phyloP scores from a whole-genome alignment of 768 basidiomycete genomes.

The Leccinum arenicola region DNA sequence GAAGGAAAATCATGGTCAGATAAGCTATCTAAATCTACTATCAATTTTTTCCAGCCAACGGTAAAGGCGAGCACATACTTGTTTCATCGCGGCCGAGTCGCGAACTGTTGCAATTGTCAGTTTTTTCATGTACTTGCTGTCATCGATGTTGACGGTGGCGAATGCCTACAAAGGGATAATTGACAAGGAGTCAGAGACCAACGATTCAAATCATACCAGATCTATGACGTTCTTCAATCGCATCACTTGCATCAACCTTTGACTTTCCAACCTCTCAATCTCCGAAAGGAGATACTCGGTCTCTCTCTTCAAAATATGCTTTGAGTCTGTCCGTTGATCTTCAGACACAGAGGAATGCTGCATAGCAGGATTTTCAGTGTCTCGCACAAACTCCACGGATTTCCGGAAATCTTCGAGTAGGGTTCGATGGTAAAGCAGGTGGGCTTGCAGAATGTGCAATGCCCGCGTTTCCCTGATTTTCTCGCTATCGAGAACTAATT shows the following conservation, averaged over 20 bases:
- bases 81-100: constrained; percentile 42
- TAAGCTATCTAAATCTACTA: constrained; percentile 36
- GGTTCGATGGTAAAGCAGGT: constrained; percentile 52
- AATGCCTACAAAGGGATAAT: constrained; percentile 43
- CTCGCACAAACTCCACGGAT: constrained; percentile 46
- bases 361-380: constrained; percentile 50
- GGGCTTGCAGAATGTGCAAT: constrained; percentile 55
- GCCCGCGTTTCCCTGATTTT: constrained; percentile 47
- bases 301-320: constrained; percentile 42
- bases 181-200: background rate
- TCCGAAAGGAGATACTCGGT: constrained; percentile 46
- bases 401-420: constrained; percentile 54
- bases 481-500: constrained; percentile 38
- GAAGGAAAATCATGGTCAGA: constrained; percentile 61
- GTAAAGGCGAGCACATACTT: constrained; percentile 13
- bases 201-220: constrained; percentile 20
- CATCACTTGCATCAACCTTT: constrained; percentile 27
- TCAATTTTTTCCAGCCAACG: too few relatives aligned
- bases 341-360: constrained; percentile 23
- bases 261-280: constrained; percentile 45
- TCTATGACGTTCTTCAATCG: constrained; percentile 35
- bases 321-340: constrained; percentile 19
- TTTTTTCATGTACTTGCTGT: constrained; percentile 49
- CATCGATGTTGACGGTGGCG: constrained; percentile 55
- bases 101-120: constrained; percentile 46